These are phyloP conservation scores for Geotrichum klebahnii DNA, from an alignment of 1,139 yeast genomes.

Conservation along the genomic window DNA sequence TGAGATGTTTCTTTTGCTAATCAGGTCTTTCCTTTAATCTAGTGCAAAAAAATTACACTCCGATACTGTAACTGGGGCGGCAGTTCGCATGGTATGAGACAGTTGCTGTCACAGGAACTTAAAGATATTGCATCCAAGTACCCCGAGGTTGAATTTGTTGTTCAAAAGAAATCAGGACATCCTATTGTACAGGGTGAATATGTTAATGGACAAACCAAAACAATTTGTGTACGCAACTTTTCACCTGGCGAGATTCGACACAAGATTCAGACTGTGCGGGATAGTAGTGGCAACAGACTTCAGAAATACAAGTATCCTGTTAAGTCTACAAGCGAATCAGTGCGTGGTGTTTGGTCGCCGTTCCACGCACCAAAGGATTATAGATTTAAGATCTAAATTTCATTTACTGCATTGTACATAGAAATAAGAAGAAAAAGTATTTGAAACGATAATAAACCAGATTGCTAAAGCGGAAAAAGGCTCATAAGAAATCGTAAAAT, in stretches of 20 bases:
- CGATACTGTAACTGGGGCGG: conserved; percentile 96
- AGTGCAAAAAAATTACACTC: conserved; percentile 63
- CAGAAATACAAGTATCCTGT: conserved; percentile 69
- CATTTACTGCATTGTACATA: conserved; percentile 8
- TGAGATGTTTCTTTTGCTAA: not conserved
- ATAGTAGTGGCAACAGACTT: conserved; percentile 54
- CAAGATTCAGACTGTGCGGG: conserved; percentile 52
- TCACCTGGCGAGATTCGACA: conserved; percentile 51
- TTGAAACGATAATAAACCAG: not conserved
- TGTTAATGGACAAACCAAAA: conserved; percentile 45
- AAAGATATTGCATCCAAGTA: conserved; percentile 54
- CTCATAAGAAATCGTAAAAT: too few relatives aligned
- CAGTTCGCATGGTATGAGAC: conserved; percentile 77
- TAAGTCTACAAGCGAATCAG: conserved; percentile 70
- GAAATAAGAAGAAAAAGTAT: not conserved
- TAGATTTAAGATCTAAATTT: conserved; percentile 58
- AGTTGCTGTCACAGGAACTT: conserved; percentile 57
- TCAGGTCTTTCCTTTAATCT: not conserved
- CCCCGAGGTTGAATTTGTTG: conserved; percentile 67
- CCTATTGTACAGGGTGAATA: conserved; percentile 74
- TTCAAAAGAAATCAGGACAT: conserved; percentile 71
- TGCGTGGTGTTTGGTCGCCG: conserved; percentile 98
- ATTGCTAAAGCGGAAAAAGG: not conserved
- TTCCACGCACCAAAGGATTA: conserved; percentile 68
- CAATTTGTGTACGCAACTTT: conserved; percentile 61